phyloP scores from a whole-genome alignment of 371 early-diverging fungal species.

The Syncephalis plumigaleata region DNA sequence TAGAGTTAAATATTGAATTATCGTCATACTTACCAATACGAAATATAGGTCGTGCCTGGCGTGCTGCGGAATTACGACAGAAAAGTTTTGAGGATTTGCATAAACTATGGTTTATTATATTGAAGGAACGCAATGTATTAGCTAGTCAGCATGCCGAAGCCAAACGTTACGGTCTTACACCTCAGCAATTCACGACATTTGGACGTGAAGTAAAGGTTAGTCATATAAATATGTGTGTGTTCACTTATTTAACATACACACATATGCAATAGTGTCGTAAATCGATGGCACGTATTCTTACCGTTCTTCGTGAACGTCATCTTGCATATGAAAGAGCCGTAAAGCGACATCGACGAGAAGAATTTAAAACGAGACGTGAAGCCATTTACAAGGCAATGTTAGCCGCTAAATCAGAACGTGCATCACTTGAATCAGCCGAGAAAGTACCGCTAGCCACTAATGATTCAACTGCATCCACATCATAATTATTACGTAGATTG shows the following conservation, averaged over 20 bases:
- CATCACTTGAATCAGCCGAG: too few species aligned
- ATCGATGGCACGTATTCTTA: constrained; percentile 88
- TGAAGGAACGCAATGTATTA: constrained; percentile 88
- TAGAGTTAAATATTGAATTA: background rate
- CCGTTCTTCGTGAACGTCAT: constrained; percentile 79
- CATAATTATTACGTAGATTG: too few species aligned
- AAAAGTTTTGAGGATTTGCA: constrained; percentile 95
- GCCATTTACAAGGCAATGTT: too few species aligned
- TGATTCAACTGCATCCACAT: too few species aligned
- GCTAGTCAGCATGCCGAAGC: constrained; percentile 77
- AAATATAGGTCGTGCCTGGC: constrained; percentile 74
- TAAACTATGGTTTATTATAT: constrained; percentile 85
- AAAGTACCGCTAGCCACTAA: too few species aligned
- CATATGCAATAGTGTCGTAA: constrained; percentile 76
- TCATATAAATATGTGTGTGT: background rate
- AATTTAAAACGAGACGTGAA: too few species aligned
- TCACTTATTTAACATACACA: background rate
- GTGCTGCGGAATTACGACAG: constrained; percentile 67
- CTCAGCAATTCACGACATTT: constrained; percentile 47
- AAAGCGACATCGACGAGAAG: constrained; percentile 2
- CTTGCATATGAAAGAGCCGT: constrained; percentile 38
- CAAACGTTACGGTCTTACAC: constrained; percentile 37
- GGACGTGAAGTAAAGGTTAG: constrained; percentile 56
- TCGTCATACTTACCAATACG: background rate
- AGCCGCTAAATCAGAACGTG: too few species aligned